Evolutionary conservation across 1,284 basidiomycete genomes (phyloP), one percentile per base, ranked within the genome.

Genomic region (Malassezia obtusa): DNA sequence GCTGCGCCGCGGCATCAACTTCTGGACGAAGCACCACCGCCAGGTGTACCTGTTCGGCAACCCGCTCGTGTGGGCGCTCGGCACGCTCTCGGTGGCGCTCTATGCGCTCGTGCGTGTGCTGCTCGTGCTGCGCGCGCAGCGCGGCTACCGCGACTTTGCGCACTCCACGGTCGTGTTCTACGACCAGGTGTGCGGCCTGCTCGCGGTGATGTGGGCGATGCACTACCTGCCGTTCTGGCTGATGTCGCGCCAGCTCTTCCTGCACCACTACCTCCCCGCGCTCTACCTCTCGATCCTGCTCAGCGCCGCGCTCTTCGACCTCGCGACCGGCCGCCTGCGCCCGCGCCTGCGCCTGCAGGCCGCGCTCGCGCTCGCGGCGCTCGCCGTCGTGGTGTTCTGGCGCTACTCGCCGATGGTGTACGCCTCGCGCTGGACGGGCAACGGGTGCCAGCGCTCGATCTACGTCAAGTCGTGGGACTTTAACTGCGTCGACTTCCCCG

Each of bases 401-500:
- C 80, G 85, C 67, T 86, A 89, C 71, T 85, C 84, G 59, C 86
- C 92, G 0, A 74, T 98, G 44, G 79, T 82, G 0, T 98, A 98
- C 73, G 94, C 88, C 0, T 80, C 76, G 17, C 79, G 81, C 0
- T 98, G 94, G 94, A 98, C 90, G 26, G 84, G 80, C 75, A 71
- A 69, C 11, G 80, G 86, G 57, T 98, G 92, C 70, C 76, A 82
- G 56, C 79, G 78, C 40, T 84, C 89, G 5, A 83, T 84, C 68
- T 90, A 88, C 87, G 67, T 90, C 50, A 87, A 84, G 77, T 85
- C 83, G 2, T 98, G 94, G 92, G 94, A 99, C 75, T 96, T 98
- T 73, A 82, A 83, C 51, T 96, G 91, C 83, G 86, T 68, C 37
- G 64, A 68, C 21, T 71, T 63, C 53, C 69, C 71, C 4, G 41